Evolutionary conservation across 441 rosid species (phyloP).

Genomic region (Caryocar brasiliense): DNA sequence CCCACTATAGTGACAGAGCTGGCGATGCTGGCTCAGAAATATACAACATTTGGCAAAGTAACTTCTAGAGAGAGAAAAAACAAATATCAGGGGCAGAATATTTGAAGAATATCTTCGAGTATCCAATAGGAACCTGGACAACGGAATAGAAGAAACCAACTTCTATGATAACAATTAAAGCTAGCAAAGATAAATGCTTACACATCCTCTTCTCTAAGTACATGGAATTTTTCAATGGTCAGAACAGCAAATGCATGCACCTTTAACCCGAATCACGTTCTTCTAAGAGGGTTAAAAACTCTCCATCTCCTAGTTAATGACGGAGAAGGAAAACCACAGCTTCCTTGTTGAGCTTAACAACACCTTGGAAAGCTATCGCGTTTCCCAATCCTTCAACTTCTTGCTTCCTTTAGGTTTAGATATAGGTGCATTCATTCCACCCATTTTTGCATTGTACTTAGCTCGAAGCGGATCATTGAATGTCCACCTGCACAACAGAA

Average conservation of each 20-base stretch:
- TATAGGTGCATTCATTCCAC: constrained; percentile 69
- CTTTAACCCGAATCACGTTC: too few species aligned
- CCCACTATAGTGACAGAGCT: too few species aligned
- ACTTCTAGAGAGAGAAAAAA: too few species aligned
- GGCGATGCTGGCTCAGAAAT: too few species aligned
- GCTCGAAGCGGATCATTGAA: constrained; percentile 65
- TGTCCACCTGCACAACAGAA: constrained; percentile 57
- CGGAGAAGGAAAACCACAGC: background rate
- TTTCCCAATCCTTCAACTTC: constrained; percentile 86
- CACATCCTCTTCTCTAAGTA: background rate
- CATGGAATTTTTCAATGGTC: background rate
- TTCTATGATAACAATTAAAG: background rate
- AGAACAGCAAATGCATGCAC: background rate
- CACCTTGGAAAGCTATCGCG: background rate
- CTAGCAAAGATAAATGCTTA: background rate
- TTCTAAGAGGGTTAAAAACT: too few species aligned
- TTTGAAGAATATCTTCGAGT: too few species aligned
- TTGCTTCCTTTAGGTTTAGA: constrained; percentile 84
- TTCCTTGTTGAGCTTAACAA: too few species aligned
- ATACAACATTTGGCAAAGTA: too few species aligned
- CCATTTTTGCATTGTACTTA: constrained; percentile 83
- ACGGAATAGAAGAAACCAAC: too few species aligned
- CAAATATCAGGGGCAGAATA: too few species aligned
- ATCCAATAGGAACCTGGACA: too few species aligned
- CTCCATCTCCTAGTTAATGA: background rate